Percentiles rank a stretch among this genome's conserved stretches.
Evolutionary conservation across 1,284 basidiomycete genomes (phyloP).

Genomic region (Cutaneotrichosporon sp.): DNA sequence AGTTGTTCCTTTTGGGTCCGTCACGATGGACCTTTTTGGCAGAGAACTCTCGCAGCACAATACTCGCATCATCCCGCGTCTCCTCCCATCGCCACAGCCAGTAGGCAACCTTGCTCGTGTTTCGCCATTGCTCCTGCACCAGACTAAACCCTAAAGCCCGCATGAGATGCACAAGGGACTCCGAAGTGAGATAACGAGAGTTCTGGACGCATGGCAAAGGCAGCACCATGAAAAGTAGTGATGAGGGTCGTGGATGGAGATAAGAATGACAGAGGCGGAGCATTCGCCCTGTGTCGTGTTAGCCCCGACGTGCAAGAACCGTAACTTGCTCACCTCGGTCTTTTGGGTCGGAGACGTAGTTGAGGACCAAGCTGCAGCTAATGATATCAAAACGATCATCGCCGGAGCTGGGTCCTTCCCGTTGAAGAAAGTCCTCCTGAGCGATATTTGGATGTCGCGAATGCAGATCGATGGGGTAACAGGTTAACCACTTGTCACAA

Average conservation of each 20-base stretch:
- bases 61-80: conserved; percentile 6
- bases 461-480: conserved; percentile 69
- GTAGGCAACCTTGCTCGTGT: conserved; percentile 44
- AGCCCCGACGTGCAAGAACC: background rate
- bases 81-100: conserved; percentile 40
- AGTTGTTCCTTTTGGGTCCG: conserved; percentile 70
- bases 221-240: conserved; percentile 67
- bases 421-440: conserved; percentile 71
- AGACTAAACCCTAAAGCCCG: conserved; percentile 59
- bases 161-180: conserved; percentile 60
- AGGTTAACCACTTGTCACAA: conserved; percentile 64
- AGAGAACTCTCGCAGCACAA: conserved; percentile 14
- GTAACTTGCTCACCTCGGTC: conserved; percentile 59
- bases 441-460: conserved; percentile 69
- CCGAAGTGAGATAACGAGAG: conserved; percentile 68
- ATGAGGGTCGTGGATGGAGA: conserved; percentile 53
- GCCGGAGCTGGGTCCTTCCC: conserved; percentile 38
- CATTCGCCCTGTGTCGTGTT: conserved; percentile 61
- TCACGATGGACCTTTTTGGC: conserved; percentile 60
- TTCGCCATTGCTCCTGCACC: conserved; percentile 58
- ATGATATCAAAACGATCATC: conserved; percentile 65
- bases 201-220: conserved; percentile 75
- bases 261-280: conserved; percentile 60
- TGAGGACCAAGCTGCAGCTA: conserved; percentile 77
- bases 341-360: conserved; percentile 70